phyloP scores from a whole-genome alignment of 192 early-diverging fungal genomes.

The Tieghemiomyces parasiticus region DNA sequence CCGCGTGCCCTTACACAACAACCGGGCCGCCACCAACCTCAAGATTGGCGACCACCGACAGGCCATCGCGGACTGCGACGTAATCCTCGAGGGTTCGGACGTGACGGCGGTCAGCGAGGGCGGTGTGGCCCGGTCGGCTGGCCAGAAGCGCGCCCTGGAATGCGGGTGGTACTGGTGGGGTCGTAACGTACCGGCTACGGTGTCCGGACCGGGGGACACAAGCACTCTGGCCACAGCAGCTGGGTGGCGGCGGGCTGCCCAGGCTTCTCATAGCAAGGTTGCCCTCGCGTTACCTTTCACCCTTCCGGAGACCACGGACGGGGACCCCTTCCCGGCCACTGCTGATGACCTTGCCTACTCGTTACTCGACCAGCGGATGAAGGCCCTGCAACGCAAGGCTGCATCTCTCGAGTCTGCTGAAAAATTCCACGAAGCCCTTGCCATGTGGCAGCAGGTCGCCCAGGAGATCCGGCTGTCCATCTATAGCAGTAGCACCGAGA shows the following conservation, averaged over 20 bases:
- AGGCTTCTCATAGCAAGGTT: background rate
- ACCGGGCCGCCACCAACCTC: constrained; percentile 62
- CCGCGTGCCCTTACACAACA: constrained; percentile 57
- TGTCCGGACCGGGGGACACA: background rate
- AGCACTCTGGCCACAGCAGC: no score
- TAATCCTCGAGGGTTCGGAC: background rate
- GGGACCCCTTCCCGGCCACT: background rate
- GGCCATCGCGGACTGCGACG: constrained; percentile 52
- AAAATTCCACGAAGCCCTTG: constrained; percentile 55
- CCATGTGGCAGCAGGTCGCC: constrained; percentile 35
- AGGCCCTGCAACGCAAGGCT: constrained; percentile 61
- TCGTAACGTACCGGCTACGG: constrained; percentile 1
- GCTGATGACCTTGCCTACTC: background rate
- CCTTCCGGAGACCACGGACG: no score
- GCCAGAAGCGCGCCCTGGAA: background rate
- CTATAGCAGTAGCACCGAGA: constrained; percentile 12
- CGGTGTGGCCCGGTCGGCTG: constrained; percentile 15
- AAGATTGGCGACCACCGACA: constrained; percentile 74
- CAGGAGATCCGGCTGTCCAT: constrained; percentile 17
- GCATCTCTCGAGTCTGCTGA: constrained; percentile 70
- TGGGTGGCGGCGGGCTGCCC: background rate
- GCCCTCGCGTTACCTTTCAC: background rate
- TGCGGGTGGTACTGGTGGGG: constrained; percentile 14
- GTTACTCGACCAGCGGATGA: constrained; percentile 41
- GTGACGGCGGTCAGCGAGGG: constrained; percentile 22